phyloP scores from a whole-genome alignment of 495 filamentous ascomycete species.

The Opeltia flavorubescens region DNA sequence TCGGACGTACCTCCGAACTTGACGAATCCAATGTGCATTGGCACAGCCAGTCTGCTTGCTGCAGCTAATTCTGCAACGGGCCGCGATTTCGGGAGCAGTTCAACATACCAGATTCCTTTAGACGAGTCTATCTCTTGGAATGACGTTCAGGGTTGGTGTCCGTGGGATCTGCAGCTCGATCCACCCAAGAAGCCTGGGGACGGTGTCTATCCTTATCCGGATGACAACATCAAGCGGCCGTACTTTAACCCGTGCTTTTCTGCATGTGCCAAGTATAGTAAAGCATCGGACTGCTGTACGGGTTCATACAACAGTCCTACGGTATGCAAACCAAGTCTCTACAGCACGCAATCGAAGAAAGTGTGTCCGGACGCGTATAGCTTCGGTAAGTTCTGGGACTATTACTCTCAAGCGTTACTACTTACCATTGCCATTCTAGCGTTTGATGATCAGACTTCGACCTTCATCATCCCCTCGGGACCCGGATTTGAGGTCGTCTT shows the following conservation, averaged over 20 bases:
- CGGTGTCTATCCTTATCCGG: conserved; percentile 64
- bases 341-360: conserved; percentile 48
- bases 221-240: conserved; percentile 49
- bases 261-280: conserved; percentile 47
- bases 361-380: conserved; percentile 76
- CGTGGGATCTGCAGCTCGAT: conserved; percentile 55
- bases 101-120: conserved; percentile 47
- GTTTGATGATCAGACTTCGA: conserved; percentile 59
- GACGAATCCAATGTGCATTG: conserved; percentile 61
- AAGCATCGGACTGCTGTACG: conserved; percentile 52
- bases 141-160: conserved; percentile 54
- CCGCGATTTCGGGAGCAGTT: conserved; percentile 27
- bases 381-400: conserved; percentile 29
- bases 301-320: conserved; percentile 42
- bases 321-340: conserved; percentile 45
- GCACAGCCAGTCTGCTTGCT: conserved; percentile 40
- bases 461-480: conserved; percentile 60
- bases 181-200: conserved; percentile 48
- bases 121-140: conserved; percentile 35
- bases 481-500: conserved; percentile 65
- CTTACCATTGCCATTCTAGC: conserved; percentile 22
- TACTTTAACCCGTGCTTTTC: conserved; percentile 58
- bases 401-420: neutral
- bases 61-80: conserved; percentile 23
- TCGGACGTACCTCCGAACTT: conserved; percentile 54